Percentiles rank a stretch among this genome's conserved stretches.
Conservation (phyloP, 352 stramenopile genomes). For the Phytophthora constricta region DNA sequence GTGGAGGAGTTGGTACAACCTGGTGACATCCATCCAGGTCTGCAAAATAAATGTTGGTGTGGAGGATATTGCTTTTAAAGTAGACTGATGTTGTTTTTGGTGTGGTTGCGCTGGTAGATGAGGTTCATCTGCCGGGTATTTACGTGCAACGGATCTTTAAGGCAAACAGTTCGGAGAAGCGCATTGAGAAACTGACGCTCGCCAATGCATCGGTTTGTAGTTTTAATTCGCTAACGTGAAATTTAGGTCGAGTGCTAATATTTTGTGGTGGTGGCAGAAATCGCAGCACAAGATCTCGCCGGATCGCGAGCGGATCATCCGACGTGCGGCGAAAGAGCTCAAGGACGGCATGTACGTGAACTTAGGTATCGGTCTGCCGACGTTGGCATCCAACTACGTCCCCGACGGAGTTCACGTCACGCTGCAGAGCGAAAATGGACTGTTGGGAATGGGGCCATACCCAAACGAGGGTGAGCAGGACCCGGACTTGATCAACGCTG, state of each 20-base stretch:
- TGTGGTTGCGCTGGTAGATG: slow-evolving; percentile 50
- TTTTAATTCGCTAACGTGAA: neutral
- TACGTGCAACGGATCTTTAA: slow-evolving; percentile 97
- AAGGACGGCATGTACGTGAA: slow-evolving; percentile 98
- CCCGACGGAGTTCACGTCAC: slow-evolving; percentile 94
- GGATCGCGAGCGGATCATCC: slow-evolving; percentile 93
- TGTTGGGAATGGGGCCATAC: slow-evolving; percentile 95
- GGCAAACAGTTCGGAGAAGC: slow-evolving; percentile 91
- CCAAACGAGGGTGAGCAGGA: slow-evolving; percentile 89
- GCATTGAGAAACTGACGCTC: slow-evolving; percentile 94
- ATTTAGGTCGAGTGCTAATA: neutral
- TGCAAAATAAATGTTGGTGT: neutral
- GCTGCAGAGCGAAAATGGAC: slow-evolving; percentile 96
- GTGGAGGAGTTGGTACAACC: slow-evolving; percentile 95
- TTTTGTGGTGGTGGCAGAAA: slow-evolving; percentile 25
- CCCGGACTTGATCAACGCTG: slow-evolving; percentile 97
- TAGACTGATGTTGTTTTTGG: neutral
- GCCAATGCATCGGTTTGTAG: slow-evolving; percentile 57
- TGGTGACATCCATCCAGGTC: slow-evolving; percentile 91
- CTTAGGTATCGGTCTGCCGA: slow-evolving; percentile 96
- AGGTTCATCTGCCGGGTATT: slow-evolving; percentile 95
- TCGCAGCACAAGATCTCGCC: slow-evolving; percentile 71
- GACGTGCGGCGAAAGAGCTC: slow-evolving; percentile 88
- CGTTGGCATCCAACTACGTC: slow-evolving; percentile 95
- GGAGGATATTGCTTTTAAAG: neutral